Base-by-base conservation (phyloP, 202 grass and related monocot species). In the Brachypodium distachyon region DNA sequence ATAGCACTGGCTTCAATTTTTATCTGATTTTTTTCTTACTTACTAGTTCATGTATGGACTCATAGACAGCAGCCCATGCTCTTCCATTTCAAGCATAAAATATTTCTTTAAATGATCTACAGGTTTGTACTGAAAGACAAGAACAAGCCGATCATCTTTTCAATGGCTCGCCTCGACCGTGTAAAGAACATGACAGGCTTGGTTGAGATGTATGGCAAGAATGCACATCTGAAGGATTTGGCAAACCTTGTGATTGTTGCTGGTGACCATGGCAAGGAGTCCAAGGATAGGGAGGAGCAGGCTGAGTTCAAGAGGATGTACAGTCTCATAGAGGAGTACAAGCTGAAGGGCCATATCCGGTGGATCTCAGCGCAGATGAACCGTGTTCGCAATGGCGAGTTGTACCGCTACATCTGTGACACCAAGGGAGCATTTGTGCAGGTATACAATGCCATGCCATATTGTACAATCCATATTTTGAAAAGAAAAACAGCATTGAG, bases 281-380 rank as follows among this genome's bases (percentile, higher is more conserved):
- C 93, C 28, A 97, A 97, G 90, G 93, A 97, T 71, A 86, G 84
- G 64, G 93, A 97, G 83, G 93, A 97, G 42, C 82, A 82, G 81
- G 90, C 90, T 16, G 93, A 97, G 83, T 87, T 93, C 62, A 93
- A 91, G 77, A 93, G 81, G 85, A 97, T 97, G 93, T 93, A 91
- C 77, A 73, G 77, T 28, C 85, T 90, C 28, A 97, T 97, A 44
- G 90, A 97, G 29, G 18, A 97, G 85, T 91, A 97, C 77, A 93
- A 97, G 3, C 72, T 97, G 72, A 84, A 91, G 19, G 93, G 93
- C 32, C 93, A 97, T 72, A 91, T 97, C 64, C 85, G 93, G 28
- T 97, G 93, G 93, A 97, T 97, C 83, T 97, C 93, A 0, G 93
- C 93, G 40, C 93, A 97, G 83, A 97, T 97, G 93, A 91, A 97